A percentile compares a stretch with the other conserved stretches of the same genome.
Conservation (phyloP, 805 yeast species). For the Candida oleophila region DNA sequence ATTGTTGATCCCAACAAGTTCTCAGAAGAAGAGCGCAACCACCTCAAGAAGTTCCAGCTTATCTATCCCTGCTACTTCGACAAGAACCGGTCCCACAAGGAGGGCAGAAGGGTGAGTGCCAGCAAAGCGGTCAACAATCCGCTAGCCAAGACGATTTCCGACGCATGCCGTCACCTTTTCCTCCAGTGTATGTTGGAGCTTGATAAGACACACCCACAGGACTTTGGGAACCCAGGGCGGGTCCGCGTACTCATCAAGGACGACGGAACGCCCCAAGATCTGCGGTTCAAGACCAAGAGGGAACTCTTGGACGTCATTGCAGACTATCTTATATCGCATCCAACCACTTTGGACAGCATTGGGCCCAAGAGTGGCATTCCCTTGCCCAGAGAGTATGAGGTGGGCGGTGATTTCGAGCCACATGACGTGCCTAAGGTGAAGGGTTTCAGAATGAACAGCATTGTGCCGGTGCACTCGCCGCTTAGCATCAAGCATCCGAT, state of each 20-base stretch:
- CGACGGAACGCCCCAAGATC: conserved; percentile 36
- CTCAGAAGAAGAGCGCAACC: conserved; percentile 57
- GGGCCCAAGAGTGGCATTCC: conserved; percentile 51
- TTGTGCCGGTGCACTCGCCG: conserved; percentile 85
- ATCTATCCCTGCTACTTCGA: conserved; percentile 95
- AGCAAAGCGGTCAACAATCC: conserved; percentile 83
- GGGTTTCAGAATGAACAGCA: conserved; percentile 81
- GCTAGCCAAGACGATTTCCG: conserved; percentile 75
- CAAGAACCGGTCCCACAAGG: conserved; percentile 62
- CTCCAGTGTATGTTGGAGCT: conserved; percentile 61
- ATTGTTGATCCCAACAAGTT: conserved; percentile 35
- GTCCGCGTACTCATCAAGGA: conserved; percentile 69
- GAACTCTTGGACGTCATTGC: conserved; percentile 61
- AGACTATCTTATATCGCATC: conserved; percentile 59
- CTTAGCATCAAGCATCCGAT: conserved; percentile 82
- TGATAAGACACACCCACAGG: conserved; percentile 91
- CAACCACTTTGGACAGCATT: conserved; percentile 65
- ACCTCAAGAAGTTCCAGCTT: conserved; percentile 67
- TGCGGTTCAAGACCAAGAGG: conserved; percentile 51
- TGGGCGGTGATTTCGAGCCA: conserved; percentile 44
- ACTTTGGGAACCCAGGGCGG: conserved; percentile 97
- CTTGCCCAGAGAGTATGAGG: conserved; percentile 60
- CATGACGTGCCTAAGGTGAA: conserved; percentile 71
- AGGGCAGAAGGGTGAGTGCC: conserved; percentile 79
- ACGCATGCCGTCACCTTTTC: conserved; percentile 55